Evolutionary conservation across 164 flowering plant genomes (phyloP).

Genomic region (Piper longum): DNA sequence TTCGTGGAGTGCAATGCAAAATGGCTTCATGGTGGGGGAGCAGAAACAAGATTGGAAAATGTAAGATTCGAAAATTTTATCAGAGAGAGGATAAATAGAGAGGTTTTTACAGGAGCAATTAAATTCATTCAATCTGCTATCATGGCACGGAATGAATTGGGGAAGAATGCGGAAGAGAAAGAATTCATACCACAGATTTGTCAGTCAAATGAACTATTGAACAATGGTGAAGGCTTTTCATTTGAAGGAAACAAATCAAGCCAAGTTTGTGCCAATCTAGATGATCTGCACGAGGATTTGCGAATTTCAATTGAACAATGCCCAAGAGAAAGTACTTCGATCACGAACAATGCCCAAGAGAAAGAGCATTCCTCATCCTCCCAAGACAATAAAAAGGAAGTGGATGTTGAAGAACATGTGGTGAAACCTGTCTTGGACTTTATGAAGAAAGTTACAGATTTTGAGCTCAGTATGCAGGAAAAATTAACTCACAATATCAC

Average conservation of each 20-base stretch:
- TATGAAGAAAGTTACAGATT: constrained; percentile 13
- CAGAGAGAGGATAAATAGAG: constrained; percentile 17
- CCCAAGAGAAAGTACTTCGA: constrained; percentile 4
- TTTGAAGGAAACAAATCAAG: neutral
- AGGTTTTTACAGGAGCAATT: constrained; percentile 11
- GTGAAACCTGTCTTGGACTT: constrained; percentile 11
- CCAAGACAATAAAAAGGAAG: constrained; percentile 6
- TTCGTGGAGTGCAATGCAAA: neutral
- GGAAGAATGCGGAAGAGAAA: neutral
- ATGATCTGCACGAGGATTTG: constrained; percentile 16
- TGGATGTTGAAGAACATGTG: constrained; percentile 3
- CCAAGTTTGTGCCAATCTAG: constrained; percentile 3
- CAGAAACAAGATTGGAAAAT: neutral
- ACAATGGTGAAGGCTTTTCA: neutral
- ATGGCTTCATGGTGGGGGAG: neutral
- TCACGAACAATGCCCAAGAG: neutral
- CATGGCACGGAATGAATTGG: neutral
- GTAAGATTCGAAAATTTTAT: constrained; percentile 10
- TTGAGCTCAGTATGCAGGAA: constrained; percentile 15
- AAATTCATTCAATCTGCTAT: constrained; percentile 4
- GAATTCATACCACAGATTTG: constrained; percentile 8
- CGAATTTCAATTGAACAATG: constrained; percentile 9
- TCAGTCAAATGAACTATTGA: constrained; percentile 13
- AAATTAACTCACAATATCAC: constrained; percentile 13
- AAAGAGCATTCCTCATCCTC: constrained; percentile 1